Base-by-base conservation (phyloP, 1,284 basidiomycete genomes). In the Lentinula novae-zelandiae region DNA sequence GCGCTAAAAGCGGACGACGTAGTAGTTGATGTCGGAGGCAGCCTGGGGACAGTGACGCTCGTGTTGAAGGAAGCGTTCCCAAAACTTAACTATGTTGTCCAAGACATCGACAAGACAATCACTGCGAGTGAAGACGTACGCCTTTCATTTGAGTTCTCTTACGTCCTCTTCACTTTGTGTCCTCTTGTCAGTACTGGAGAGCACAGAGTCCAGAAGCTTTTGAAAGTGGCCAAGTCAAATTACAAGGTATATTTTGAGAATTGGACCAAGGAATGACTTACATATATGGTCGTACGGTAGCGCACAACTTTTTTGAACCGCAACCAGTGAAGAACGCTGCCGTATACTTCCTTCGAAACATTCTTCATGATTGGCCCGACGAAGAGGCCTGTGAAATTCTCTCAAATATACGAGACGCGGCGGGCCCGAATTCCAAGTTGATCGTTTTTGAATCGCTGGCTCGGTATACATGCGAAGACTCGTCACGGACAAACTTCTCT, bases 241-340 rank as follows among this genome's bases (percentile, higher is more conserved):
- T 66, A 20, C 63, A 66, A 62, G 62, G 66, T 65, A 22, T 39
- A 38, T 12, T 38, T 38, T 34, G 13, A 33, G 12, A 4, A 36
- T 2, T 20, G 34, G 9, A 49, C 22, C 15, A 10, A 22, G n/a
- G 13, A 10, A 46, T 27, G 27, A 50, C 40, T 58, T 15, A 48
- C 44, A 8, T 9, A n/a, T 33, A 15, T 20, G 15, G 6, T 27
- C 27, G 27, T 7, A 36, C 48, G n/a, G 4, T 62, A 70, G 68
- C 34, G 20, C 69, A 72, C 60, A 66, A 69, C 61, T 72, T 70
- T 61, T 68, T 72, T 57, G 49, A 38, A 12, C 64, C 67, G 2
- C 70, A 73, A 56, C 56, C 44, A 46, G 13, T 36, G 3, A 36
- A 64, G 40, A 54, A 65, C 12, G 68, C 69, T 5, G 50, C 65